Evolutionary conservation across 768 basidiomycete species (phyloP).

Genomic region (Wakefieldia striispora): DNA sequence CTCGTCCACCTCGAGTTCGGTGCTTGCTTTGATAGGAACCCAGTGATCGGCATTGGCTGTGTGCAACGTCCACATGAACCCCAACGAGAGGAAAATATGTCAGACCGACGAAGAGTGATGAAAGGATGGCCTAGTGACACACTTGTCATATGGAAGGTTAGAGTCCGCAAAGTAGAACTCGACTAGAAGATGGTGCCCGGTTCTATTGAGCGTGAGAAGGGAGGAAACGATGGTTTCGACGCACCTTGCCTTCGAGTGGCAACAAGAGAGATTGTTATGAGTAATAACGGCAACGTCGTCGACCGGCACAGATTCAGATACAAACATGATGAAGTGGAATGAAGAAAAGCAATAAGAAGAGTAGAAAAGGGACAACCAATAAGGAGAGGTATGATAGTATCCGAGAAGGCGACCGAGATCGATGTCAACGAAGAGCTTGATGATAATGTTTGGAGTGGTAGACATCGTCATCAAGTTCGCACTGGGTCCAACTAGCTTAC

Average conservation of each 20-base stretch:
- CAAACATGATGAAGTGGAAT: conserved; percentile 22
- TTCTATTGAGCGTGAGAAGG: neutral
- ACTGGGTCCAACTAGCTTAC: no score
- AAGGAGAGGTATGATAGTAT: no score
- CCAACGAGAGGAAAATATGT: conserved; percentile 12
- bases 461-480: no score
- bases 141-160: conserved; percentile 93
- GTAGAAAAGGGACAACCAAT: neutral
- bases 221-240: conserved; percentile 13
- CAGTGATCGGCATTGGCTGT: conserved; percentile 81
- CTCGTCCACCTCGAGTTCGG: conserved; percentile 71
- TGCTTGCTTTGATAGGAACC: conserved; percentile 74
- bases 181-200: conserved; percentile 46
- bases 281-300: conserved; percentile 29
- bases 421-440: no score
- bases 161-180: conserved; percentile 97
- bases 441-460: no score
- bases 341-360: neutral
- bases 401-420: no score
- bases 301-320: conserved; percentile 7
- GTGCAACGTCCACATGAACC: conserved; percentile 68
- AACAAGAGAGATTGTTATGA: conserved; percentile 40
- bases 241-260: conserved; percentile 57
- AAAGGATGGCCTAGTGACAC: conserved; percentile 11
- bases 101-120: neutral